Conservation (phyloP, 106 monocot species). For the Dendrobium nobile region DNA sequence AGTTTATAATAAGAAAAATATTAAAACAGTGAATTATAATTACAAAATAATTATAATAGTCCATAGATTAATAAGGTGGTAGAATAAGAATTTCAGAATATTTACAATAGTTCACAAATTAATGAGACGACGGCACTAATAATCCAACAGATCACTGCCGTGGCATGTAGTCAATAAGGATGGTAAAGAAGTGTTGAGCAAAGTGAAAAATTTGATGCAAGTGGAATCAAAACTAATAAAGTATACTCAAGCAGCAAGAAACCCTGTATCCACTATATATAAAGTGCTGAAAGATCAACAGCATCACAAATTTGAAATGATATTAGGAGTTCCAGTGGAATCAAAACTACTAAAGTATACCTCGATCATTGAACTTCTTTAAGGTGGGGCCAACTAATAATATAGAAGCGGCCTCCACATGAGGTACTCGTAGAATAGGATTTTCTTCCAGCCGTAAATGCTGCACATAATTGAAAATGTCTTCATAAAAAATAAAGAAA, state of each 20-base stretch:
- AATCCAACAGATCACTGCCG: too few relatives aligned
- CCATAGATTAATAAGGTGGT: too few relatives aligned
- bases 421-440: constrained; percentile 74
- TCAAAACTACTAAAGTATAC: constrained; percentile 29
- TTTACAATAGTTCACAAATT: too few relatives aligned
- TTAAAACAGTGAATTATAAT: too few relatives aligned
- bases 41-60: too few relatives aligned
- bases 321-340: not conserved
- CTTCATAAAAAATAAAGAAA: not conserved
- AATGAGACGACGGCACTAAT: too few relatives aligned
- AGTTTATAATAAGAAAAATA: too few relatives aligned
- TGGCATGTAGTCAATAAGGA: too few relatives aligned
- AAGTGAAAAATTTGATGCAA: too few relatives aligned
- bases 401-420: constrained; percentile 84
- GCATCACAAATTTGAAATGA: not conserved
- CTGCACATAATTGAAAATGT: constrained; percentile 37
- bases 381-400: constrained; percentile 84
- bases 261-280: not conserved
- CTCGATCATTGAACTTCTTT: constrained; percentile 92
- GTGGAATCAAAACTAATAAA: too few relatives aligned
- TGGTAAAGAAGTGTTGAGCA: too few relatives aligned
- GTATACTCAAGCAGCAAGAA: not conserved
- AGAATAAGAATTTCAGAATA: too few relatives aligned
- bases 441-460: constrained; percentile 94
- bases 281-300: not conserved